Evolutionary conservation across 768 basidiomycete species (phyloP).

Genomic region (Boletus insuetus): DNA sequence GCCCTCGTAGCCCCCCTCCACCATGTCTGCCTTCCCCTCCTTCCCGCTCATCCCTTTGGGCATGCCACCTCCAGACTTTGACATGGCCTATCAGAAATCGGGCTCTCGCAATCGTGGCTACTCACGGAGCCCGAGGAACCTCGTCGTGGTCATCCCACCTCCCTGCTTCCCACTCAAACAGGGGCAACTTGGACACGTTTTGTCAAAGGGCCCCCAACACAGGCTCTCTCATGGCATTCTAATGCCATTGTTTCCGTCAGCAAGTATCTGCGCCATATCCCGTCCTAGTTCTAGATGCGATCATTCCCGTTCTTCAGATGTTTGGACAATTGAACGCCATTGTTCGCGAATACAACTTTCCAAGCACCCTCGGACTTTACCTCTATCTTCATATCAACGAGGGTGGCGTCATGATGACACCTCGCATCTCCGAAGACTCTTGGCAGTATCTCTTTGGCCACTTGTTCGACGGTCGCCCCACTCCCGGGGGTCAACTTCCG

Average conservation of each 20-base stretch:
- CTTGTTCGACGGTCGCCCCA: conserved; percentile 44
- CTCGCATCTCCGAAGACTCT: conserved; percentile 74
- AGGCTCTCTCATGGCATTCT: conserved; percentile 67
- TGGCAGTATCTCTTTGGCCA: conserved; percentile 75
- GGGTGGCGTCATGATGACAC: conserved; percentile 52
- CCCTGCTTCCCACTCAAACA: conserved; percentile 54
- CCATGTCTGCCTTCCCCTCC: too few relatives aligned
- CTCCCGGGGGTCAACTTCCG: conserved; percentile 42
- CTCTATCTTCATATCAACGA: conserved; percentile 72
- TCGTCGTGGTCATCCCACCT: conserved; percentile 70
- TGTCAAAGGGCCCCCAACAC: conserved; percentile 55
- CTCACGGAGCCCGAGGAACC: conserved; percentile 44
- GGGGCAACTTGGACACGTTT: conserved; percentile 54
- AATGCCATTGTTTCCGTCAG: conserved; percentile 75
- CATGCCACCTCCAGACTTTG: conserved; percentile 13
- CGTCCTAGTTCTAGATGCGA: neutral
- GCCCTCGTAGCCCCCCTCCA: neutral
- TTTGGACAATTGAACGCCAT: conserved; percentile 75
- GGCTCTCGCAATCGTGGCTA: conserved; percentile 40
- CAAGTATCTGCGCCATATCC: conserved; percentile 27
- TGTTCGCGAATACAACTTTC: conserved; percentile 79
- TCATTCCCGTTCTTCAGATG: conserved; percentile 45
- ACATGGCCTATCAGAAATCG: conserved; percentile 46
- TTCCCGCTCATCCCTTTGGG: neutral
- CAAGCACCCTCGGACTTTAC: conserved; percentile 71